A percentile compares a stretch with the other conserved stretches of the same genome.
Conservation (phyloP, 306 rosid genomes). For the Vachellia collinsii region DNA sequence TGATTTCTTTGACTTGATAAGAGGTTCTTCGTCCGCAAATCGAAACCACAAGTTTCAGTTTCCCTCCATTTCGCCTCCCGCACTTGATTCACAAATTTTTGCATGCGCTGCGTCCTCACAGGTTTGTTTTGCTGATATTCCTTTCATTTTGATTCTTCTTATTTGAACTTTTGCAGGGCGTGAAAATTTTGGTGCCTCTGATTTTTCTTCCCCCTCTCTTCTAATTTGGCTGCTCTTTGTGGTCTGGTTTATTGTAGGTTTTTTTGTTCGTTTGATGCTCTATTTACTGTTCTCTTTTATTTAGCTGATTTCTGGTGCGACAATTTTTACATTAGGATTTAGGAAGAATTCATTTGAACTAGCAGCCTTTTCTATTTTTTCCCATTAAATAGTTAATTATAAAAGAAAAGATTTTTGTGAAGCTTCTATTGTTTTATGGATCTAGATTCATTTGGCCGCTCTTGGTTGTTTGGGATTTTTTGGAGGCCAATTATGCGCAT, state of each 20-base stretch:
- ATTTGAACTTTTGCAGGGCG: background rate
- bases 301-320: background rate
- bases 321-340: background rate
- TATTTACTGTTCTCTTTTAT: constrained; percentile 16
- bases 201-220: background rate
- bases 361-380: background rate
- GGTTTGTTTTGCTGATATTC: constrained; percentile 15
- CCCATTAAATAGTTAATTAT: background rate
- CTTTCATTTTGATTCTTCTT: constrained; percentile 8
- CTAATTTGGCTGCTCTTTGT: background rate
- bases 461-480: background rate
- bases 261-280: constrained; percentile 16
- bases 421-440: constrained; percentile 36
- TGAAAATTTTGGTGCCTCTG: constrained; percentile 3
- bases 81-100: constrained; percentile 33
- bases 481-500: background rate
- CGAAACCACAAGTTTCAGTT: constrained; percentile 35
- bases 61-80: constrained; percentile 33
- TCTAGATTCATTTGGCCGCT: constrained; percentile 39
- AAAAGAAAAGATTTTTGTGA: background rate
- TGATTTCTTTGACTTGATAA: constrained; percentile 56
- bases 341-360: background rate
- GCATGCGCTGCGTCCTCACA: constrained; percentile 47
- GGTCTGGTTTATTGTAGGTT: background rate
- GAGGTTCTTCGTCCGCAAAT: constrained; percentile 31